These are phyloP conservation scores for Solioccasus polychromus DNA, from an alignment of 768 basidiomycete species.

Conservation along the genomic window DNA sequence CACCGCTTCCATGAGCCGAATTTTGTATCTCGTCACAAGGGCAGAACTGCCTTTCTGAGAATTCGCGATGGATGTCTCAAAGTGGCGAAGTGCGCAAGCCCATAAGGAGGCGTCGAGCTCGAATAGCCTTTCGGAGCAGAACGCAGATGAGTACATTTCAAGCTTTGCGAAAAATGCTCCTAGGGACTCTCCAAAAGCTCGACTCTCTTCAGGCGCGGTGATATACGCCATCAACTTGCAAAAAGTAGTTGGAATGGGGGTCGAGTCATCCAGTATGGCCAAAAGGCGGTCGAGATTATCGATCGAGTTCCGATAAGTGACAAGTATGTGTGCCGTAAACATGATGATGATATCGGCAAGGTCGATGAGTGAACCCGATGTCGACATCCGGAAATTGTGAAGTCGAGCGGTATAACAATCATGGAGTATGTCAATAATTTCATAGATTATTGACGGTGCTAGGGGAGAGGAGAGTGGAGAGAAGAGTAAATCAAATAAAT, in stretches of 20 bases:
- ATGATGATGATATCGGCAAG: slow-evolving; percentile 24
- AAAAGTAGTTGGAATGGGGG: slow-evolving; percentile 32
- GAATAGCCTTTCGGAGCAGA: slow-evolving; percentile 36
- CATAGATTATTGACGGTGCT: slow-evolving; percentile 7
- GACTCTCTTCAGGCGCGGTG: slow-evolving; percentile 11
- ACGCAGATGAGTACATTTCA: slow-evolving; percentile 23
- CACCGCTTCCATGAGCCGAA: slow-evolving; percentile 41
- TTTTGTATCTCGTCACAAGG: slow-evolving; percentile 35
- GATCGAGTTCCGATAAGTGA: slow-evolving; percentile 9
- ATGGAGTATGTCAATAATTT: slow-evolving; percentile 25
- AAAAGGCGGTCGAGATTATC: slow-evolving; percentile 13
- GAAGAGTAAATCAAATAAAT: slow-evolving; percentile 24
- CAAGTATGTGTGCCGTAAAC: slow-evolving; percentile 21
- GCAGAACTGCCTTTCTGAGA: slow-evolving; percentile 20
- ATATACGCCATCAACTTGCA: slow-evolving; percentile 25
- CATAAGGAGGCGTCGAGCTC: slow-evolving; percentile 51
- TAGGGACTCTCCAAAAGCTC: slow-evolving; percentile 10
- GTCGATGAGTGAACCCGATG: slow-evolving; percentile 7
- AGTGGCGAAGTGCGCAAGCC: slow-evolving; percentile 46
- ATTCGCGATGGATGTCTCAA: slow-evolving; percentile 36
- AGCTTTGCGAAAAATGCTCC: slow-evolving; percentile 26
- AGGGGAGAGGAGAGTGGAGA: neutral
- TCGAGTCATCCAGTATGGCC: slow-evolving; percentile 24
- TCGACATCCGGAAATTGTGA: slow-evolving; percentile 14
- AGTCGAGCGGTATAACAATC: slow-evolving; percentile 19